Evolutionary conservation across 768 basidiomycete species (phyloP).

Genomic region (Ramaria sp.): DNA sequence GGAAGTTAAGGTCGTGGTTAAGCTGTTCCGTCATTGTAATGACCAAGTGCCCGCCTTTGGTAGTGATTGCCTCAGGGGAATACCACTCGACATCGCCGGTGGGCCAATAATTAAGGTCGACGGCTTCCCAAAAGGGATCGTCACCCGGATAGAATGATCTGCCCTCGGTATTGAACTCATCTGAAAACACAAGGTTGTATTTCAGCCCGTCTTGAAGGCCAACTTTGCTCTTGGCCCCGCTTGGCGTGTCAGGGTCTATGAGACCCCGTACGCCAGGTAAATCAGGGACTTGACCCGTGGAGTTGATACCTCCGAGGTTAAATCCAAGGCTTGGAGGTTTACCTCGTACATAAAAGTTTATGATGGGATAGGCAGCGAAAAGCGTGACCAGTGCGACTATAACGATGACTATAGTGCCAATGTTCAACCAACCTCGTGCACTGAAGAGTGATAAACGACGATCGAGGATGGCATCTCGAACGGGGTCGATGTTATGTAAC

Average conservation of each 20-base stretch:
- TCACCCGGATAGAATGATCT: slow-evolving; percentile 72
- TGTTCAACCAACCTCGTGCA: slow-evolving; percentile 72
- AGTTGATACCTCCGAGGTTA: slow-evolving; percentile 84
- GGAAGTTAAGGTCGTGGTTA: slow-evolving; percentile 75
- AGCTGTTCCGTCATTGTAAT: slow-evolving; percentile 64
- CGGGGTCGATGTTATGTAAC: slow-evolving; percentile 79
- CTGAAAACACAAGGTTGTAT: slow-evolving; percentile 81
- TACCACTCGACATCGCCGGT: slow-evolving; percentile 84
- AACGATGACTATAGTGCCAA: slow-evolving; percentile 60
- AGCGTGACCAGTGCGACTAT: slow-evolving; percentile 59
- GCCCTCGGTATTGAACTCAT: slow-evolving; percentile 70
- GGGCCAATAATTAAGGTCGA: slow-evolving; percentile 79
- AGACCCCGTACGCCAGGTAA: slow-evolving; percentile 57
- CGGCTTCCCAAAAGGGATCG: slow-evolving; percentile 81
- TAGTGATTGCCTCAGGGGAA: slow-evolving; percentile 64
- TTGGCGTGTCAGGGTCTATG: slow-evolving; percentile 72
- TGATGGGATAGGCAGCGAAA: slow-evolving; percentile 85
- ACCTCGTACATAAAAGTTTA: slow-evolving; percentile 19
- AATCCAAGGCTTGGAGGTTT: slow-evolving; percentile 43
- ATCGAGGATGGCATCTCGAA: slow-evolving; percentile 49
- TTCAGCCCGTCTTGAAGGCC: slow-evolving; percentile 68
- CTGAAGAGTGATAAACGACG: slow-evolving; percentile 59
- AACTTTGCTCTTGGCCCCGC: slow-evolving; percentile 39
- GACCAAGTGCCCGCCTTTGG: slow-evolving; percentile 64
- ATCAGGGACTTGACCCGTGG: slow-evolving; percentile 75